Base-by-base conservation (phyloP, 495 filamentous ascomycete genomes). In the Penicillium robsamsonii region DNA sequence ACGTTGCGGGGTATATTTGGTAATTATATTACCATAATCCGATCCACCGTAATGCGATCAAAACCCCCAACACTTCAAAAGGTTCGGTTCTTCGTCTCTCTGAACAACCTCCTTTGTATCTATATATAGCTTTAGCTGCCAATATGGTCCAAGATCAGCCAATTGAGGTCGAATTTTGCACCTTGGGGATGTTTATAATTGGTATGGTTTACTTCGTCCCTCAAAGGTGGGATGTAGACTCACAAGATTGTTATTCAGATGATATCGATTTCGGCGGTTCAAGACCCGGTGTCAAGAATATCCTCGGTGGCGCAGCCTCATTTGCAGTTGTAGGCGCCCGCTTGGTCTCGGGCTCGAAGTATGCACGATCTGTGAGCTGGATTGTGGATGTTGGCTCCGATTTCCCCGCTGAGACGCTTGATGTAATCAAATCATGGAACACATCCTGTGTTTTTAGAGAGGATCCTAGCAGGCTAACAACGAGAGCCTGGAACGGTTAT, bases 121-220 rank as follows among this genome's bases (percentile, higher is more conserved):
- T 50, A 31, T 24, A 33, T 41, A 4, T 42, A 27, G 27, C 9
- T 12, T 72, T 74, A 65, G 44, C 59, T 24, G 52, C 35, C 43
- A 49, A 30, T 15, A 42, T 50, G 42, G 18, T 9, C 18, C 20
- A 20, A 1, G 55, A 55, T 46, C 56, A 53, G 29, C 13, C 41
- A 20, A 45, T 35, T 22, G 58, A 64, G 29, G 83, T 92, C 46
- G 88, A 92, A 56, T 92, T 96, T 64, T 88, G 87, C 61, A 96
- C 92, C 1, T 67, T 97, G 64, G 93, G 91, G 65, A 96, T 97
- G 93, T 92, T 96, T 63, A 96, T 96, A 46, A 88, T 97, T 54
- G 92, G 92, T 95, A 81, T 65, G 70, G 49, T 66, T 55, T 50
- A 47, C 15, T 46, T 46, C 25, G 38, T 17, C 45, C 27, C 29